These are phyloP conservation scores for Fusarium tricinctum DNA, from an alignment of 2,329 filamentous ascomycete species.

Conservation along the genomic window DNA sequence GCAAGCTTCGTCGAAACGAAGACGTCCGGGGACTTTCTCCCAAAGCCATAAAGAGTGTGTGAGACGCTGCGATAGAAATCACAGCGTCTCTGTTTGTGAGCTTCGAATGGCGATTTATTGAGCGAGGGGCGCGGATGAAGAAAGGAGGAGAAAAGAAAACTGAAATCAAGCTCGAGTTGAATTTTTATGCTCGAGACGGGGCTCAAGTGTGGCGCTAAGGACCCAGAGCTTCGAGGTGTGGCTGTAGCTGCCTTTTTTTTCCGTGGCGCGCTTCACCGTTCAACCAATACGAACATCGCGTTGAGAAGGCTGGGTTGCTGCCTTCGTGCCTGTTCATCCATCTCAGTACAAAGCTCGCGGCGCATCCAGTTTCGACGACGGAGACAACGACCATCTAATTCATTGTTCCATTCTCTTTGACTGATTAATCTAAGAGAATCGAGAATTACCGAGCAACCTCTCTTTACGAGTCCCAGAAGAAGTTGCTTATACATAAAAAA, in stretches of 20 bases:
- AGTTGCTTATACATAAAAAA: constrained; percentile 1
- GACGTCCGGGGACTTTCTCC: constrained; percentile 99
- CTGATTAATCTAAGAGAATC: background rate
- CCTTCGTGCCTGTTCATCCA: constrained; percentile 49
- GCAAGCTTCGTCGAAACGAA: constrained; percentile 65
- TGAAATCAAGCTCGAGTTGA: constrained; percentile 21
- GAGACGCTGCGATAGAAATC: constrained; percentile 50
- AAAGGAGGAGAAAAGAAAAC: constrained; percentile 46
- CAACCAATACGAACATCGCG: constrained; percentile 49
- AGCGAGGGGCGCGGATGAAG: constrained; percentile 81
- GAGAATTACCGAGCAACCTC: background rate
- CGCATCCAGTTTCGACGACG: constrained; percentile 29
- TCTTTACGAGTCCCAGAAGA: background rate
- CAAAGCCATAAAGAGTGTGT: constrained; percentile 76
- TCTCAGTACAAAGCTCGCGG: constrained; percentile 43
- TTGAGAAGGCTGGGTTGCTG: constrained; percentile 49
- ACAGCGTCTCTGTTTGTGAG: constrained; percentile 83
- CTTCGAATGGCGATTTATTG: constrained; percentile 99
- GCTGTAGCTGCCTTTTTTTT: constrained; percentile 42
- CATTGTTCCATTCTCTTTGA: background rate
- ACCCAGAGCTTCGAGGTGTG: constrained; percentile 36
- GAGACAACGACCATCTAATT: constrained; percentile 6
- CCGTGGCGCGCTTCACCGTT: constrained; percentile 12
- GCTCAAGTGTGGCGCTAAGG: constrained; percentile 38
- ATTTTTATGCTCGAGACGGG: constrained; percentile 49